These are phyloP conservation scores for Hemileccinum rubropunctum DNA, from an alignment of 768 basidiomycete species.

Conservation along the genomic window DNA sequence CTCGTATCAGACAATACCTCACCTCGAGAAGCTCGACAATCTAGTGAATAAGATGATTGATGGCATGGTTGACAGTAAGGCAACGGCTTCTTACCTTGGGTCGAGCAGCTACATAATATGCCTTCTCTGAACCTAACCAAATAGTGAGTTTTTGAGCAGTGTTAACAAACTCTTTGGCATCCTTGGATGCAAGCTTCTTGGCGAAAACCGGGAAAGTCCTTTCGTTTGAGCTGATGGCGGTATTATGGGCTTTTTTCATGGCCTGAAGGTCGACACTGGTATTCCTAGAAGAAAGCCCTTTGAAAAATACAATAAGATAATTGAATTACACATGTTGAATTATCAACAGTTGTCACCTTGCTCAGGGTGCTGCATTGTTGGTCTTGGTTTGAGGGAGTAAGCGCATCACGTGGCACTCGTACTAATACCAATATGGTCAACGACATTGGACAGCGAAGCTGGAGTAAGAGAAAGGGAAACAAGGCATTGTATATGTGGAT, in stretches of 20 bases:
- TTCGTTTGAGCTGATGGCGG: constrained; percentile 29
- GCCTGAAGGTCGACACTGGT: background rate
- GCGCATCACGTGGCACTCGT: too few species aligned
- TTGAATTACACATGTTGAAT: background rate
- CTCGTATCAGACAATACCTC: constrained; percentile 11
- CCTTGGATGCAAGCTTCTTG: constrained; percentile 30
- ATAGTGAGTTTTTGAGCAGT: constrained; percentile 37
- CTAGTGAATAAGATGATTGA: constrained; percentile 27
- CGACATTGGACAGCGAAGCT: too few species aligned
- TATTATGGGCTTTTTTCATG: constrained; percentile 15
- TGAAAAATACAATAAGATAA: background rate
- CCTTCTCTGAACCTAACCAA: constrained; percentile 47
- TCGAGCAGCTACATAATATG: constrained; percentile 51
- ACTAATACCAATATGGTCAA: too few species aligned
- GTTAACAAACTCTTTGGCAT: constrained; percentile 20
- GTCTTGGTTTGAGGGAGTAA: background rate
- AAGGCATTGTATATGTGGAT: too few species aligned
- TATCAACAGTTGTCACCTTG: constrained; percentile 8
- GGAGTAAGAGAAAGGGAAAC: too few species aligned
- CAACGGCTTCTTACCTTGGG: constrained; percentile 41
- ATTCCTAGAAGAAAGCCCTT: constrained; percentile 8
- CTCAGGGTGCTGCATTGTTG: constrained; percentile 9
- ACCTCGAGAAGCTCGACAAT: constrained; percentile 52
- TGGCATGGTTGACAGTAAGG: background rate
- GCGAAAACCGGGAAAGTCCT: constrained; percentile 38